Conservation (phyloP, 805 yeast genomes). For the Saccharomycopsis sp. region DNA sequence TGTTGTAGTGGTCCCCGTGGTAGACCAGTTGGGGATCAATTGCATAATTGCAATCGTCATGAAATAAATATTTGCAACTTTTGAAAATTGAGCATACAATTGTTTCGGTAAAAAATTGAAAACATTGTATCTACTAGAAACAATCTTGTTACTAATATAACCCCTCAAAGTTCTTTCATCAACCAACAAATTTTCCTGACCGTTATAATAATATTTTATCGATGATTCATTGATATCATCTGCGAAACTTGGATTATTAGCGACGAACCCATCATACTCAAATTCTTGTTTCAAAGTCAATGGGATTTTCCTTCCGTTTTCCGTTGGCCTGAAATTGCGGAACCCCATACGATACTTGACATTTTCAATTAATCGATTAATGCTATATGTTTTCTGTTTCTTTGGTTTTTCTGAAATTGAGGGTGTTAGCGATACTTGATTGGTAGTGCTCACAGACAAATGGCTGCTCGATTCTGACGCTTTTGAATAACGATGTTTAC, state of each 20-base stretch:
- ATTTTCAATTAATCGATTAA: constrained; percentile 16
- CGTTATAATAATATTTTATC: constrained; percentile 6
- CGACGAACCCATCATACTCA: constrained; percentile 7
- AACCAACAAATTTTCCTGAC: constrained; percentile 4
- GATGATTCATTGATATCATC: background rate
- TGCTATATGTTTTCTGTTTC: constrained; percentile 17
- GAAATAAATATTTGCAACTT: constrained; percentile 87
- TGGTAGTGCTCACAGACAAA: background rate
- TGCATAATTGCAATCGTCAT: constrained; percentile 86
- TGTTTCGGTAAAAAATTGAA: constrained; percentile 85
- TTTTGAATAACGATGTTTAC: background rate
- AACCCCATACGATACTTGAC: constrained; percentile 11
- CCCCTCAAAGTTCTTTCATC: constrained; percentile 18
- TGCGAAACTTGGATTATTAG: constrained; percentile 1
- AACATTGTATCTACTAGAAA: constrained; percentile 80
- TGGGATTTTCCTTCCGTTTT: constrained; percentile 17
- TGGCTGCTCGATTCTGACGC: no score
- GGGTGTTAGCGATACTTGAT: background rate
- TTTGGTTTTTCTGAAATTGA: background rate
- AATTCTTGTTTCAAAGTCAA: constrained; percentile 8
- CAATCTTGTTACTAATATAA: constrained; percentile 61
- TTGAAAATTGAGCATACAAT: constrained; percentile 83
- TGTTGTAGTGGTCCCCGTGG: constrained; percentile 93
- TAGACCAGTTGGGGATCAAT: constrained; percentile 95
- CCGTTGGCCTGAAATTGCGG: constrained; percentile 1